Conservation (phyloP, 768 basidiomycete species). For the Kwoniella bestiolae region DNA sequence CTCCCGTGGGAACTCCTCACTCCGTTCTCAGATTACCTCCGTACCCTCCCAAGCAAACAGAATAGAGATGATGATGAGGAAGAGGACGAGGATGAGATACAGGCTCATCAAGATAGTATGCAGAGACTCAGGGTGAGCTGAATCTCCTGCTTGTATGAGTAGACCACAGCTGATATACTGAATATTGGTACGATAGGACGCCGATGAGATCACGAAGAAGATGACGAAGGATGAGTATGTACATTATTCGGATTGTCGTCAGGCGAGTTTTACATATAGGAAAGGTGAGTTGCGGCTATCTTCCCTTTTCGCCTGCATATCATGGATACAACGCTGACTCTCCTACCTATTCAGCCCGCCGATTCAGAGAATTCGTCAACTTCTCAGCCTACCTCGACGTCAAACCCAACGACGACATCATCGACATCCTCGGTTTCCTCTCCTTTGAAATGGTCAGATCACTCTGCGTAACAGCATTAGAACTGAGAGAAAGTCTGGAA, state of each 20-base stretch:
- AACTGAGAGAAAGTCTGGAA: constrained; percentile 61
- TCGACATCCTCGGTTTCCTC: constrained; percentile 95
- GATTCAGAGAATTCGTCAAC: constrained; percentile 92
- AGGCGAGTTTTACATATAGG: constrained; percentile 94
- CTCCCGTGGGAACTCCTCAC: constrained; percentile 94
- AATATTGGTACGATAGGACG: constrained; percentile 66
- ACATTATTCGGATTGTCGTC: constrained; percentile 93
- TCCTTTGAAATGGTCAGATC: constrained; percentile 97
- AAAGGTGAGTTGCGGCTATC: constrained; percentile 69
- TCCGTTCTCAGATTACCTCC: constrained; percentile 84
- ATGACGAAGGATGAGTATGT: constrained; percentile 98
- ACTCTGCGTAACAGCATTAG: constrained; percentile 82
- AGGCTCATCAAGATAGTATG: constrained; percentile 93
- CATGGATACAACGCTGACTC: neutral
- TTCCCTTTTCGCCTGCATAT: neutral
- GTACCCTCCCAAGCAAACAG: constrained; percentile 33
- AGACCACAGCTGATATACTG: neutral
- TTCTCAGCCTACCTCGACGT: constrained; percentile 83
- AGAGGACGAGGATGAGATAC: constrained; percentile 93
- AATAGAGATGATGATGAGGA: constrained; percentile 78
- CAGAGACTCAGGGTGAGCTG: constrained; percentile 73
- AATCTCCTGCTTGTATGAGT: neutral
- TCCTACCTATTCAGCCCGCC: constrained; percentile 67
- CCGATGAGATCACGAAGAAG: constrained; percentile 88
- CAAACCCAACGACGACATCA: constrained; percentile 88